Conservation (phyloP, 1,284 basidiomycete species). For the Cutaneotrichosporon mucoides region DNA sequence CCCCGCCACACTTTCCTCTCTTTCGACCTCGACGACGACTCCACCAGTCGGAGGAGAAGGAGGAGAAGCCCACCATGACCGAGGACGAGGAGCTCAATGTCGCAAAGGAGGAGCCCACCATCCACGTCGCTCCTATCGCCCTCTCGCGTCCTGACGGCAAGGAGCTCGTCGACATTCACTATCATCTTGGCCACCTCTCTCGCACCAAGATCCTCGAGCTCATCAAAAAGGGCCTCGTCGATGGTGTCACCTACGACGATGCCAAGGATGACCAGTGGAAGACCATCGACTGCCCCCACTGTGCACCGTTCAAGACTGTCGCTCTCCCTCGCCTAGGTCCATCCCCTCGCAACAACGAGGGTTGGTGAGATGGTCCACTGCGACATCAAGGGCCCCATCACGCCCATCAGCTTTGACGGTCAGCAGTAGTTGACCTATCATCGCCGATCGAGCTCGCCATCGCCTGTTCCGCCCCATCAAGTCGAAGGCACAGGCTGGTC, state of each 20-base stretch:
- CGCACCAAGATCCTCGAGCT: background rate
- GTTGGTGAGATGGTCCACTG: slow-evolving; percentile 6
- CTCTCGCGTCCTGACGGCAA: background rate
- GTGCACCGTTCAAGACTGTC: background rate
- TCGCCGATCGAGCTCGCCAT: background rate
- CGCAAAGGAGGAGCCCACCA: too few relatives aligned
- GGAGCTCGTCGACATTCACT: background rate
- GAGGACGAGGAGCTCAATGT: too few relatives aligned
- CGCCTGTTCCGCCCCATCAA: background rate
- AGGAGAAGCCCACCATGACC: background rate
- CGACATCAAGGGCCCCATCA: slow-evolving; percentile 5
- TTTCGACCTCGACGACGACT: background rate
- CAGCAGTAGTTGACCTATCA: background rate
- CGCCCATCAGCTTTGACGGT: background rate
- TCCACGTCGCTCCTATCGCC: background rate
- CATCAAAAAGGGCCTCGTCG: background rate
- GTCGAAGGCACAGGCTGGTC: background rate
- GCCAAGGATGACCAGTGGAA: background rate
- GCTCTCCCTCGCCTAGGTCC: background rate
- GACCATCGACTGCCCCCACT: background rate
- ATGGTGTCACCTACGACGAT: background rate
- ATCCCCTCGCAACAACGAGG: background rate
- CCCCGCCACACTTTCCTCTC: background rate
- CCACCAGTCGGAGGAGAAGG: background rate
- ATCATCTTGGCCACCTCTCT: background rate